A percentile compares a stretch with the other conserved stretches of the same genome.
Conservation (phyloP, 805 yeast species). For the Debaryomyces prosopidis region DNA sequence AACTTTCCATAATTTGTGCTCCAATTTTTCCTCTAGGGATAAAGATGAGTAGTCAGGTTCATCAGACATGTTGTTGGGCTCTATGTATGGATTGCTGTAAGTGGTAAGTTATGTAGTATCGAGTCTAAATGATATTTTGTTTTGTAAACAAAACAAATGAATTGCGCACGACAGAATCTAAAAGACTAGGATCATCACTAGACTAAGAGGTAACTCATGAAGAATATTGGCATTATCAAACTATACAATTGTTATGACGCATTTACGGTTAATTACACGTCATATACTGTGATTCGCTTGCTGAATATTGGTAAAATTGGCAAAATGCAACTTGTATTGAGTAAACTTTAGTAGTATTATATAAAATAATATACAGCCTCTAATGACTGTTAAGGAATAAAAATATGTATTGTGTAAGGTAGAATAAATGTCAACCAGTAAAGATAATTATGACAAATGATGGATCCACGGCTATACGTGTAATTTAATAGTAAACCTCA, state of each 20-base stretch:
- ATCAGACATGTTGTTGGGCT: slow-evolving; percentile 28
- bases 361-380: neutral
- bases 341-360: neutral
- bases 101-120: neutral
- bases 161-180: neutral
- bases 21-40: slow-evolving; percentile 65
- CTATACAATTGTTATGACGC: no score
- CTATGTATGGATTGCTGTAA: neutral
- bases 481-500: no score
- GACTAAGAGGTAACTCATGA: no score
- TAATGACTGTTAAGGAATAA: neutral
- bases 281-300: no score
- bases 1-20: slow-evolving; percentile 83
- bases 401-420: neutral
- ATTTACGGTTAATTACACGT: no score
- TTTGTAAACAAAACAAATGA: slow-evolving; percentile 13
- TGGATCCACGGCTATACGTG: no score
- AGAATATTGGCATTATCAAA: no score
- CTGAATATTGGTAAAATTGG: neutral
- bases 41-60: slow-evolving; percentile 61
- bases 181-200: neutral
- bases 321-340: neutral
- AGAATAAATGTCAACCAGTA: neutral
- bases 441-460: neutral
- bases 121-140: slow-evolving; percentile 1